These are phyloP conservation scores for Ophiostoma novo-ulmi DNA, from an alignment of 2,329 filamentous ascomycete genomes.

Conservation along the genomic window DNA sequence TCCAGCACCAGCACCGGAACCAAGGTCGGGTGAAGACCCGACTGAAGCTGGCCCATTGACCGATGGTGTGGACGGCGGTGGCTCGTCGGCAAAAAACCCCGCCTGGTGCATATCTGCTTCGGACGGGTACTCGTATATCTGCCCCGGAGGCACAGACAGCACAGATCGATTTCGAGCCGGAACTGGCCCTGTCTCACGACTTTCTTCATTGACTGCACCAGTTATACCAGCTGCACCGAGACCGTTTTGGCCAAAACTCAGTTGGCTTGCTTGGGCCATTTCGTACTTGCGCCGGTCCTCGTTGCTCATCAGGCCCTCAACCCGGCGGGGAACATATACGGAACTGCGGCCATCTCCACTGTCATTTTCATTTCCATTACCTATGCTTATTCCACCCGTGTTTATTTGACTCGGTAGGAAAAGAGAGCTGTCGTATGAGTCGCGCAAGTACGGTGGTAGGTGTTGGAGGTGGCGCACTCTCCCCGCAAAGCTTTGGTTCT, in stretches of 20 bases:
- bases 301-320: constrained; percentile 72
- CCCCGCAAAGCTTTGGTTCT: not conserved
- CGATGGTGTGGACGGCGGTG: not conserved
- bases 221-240: not conserved
- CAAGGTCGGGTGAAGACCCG: not conserved
- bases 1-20: not conserved
- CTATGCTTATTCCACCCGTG: not conserved
- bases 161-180: constrained; percentile 30
- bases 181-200: constrained; percentile 14
- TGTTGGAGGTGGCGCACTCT: not conserved
- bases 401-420: constrained; percentile 50
- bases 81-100: constrained; percentile 40
- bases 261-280: constrained; percentile 57
- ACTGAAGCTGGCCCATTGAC: not conserved
- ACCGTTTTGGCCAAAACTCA: constrained; percentile 30
- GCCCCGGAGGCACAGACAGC: constrained; percentile 37
- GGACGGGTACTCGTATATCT: constrained; percentile 45
- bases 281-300: constrained; percentile 72
- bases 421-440: constrained; percentile 61
- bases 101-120: constrained; percentile 41
- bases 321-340: constrained; percentile 60
- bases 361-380: not conserved
- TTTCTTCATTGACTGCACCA: not conserved
- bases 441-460: constrained; percentile 46
- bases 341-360: constrained; percentile 41